Evolutionary conservation across 2,329 filamentous ascomycete species (phyloP), one percentile per base, ranked within the genome.

Genomic region (Monosporascus sp.): DNA sequence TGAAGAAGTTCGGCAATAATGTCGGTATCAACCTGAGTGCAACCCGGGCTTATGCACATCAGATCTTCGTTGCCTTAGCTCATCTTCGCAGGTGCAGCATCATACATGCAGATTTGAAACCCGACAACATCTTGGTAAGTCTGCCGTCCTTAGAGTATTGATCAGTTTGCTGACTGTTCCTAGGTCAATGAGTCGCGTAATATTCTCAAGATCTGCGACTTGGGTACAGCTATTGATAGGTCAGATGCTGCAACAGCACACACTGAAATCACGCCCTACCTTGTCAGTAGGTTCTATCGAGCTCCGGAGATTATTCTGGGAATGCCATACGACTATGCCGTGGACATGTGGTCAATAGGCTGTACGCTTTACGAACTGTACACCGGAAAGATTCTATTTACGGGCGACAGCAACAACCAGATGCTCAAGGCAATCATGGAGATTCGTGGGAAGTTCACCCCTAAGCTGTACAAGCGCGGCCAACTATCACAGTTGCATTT

Each of bases 361-460:
- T 99, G 94, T 73, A 99, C 94, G 0, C 78, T 97, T 31, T 99
- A 96, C 70, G 94, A 99, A 73, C 78, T 99, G 41, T 97, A 96
- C 75, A 97, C 94, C 0, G 94, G 94, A 65, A 96, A 97, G 70
- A 97, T 99, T 54, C 78, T 99, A 35, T 99, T 99, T 70, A 91
- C 91, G 1, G 94, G 94, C 55, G 84, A 89, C 59, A 94, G 90
- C 74, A 99, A 99, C 76, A 99, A 99, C 68, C 91, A 96, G 74
- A 99, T 99, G 94, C 82, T 99, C 55, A 89, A 90, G 58, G 87
- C 88, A 20, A 96, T 99, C 63, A 96, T 97, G 86, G 93, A 99
- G 68, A 91, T 93, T 63, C 86, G 95, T 48, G 94, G 94, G 65
- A 95, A 92, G 71, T 86, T 97, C 58, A 92, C 90, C 31, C 85